These are phyloP conservation scores for Takakia lepidozioides DNA, from an alignment of 225 moss, liverwort and hornwort species.

Conservation along the genomic window DNA sequence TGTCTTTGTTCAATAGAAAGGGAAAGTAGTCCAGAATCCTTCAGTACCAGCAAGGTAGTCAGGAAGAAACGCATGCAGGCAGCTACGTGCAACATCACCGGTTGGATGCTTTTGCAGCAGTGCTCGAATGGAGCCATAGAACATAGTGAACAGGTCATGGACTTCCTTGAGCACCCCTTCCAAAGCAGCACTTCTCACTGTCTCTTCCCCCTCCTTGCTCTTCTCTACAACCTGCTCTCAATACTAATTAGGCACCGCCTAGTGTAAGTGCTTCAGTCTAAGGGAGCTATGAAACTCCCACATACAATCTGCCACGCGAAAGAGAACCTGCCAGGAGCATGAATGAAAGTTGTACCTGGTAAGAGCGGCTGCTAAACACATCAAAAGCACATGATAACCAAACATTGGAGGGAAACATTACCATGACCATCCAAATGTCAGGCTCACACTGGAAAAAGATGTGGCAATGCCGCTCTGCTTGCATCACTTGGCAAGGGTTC, in stretches of 20 bases:
- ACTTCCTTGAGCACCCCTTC: conserved; percentile 59
- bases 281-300: too few species aligned
- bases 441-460: conserved; percentile 78
- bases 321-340: too few species aligned
- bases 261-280: too few species aligned
- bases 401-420: conserved; percentile 42
- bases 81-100: conserved; percentile 74
- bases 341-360: too few species aligned
- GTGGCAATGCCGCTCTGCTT: conserved; percentile 71
- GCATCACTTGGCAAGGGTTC: conserved; percentile 77
- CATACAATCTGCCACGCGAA: too few species aligned
- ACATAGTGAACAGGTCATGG: conserved; percentile 56
- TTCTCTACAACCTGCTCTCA: conserved; percentile 63
- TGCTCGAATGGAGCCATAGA: conserved; percentile 68
- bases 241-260: too few species aligned
- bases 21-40: too few species aligned
- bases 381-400: too few species aligned
- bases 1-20: too few species aligned
- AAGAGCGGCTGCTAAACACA: too few species aligned
- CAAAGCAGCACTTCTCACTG: conserved; percentile 44
- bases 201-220: conserved; percentile 57
- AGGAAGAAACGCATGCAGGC: conserved; percentile 69
- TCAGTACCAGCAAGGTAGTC: conserved; percentile 66
- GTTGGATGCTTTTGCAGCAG: conserved; percentile 50
- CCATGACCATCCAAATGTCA: conserved; percentile 92